Percentiles rank a stretch among this genome's conserved stretches.
These are phyloP conservation scores for Ogataea polymorpha DNA, from an alignment of 805 yeast species.

Conservation along the genomic window DNA sequence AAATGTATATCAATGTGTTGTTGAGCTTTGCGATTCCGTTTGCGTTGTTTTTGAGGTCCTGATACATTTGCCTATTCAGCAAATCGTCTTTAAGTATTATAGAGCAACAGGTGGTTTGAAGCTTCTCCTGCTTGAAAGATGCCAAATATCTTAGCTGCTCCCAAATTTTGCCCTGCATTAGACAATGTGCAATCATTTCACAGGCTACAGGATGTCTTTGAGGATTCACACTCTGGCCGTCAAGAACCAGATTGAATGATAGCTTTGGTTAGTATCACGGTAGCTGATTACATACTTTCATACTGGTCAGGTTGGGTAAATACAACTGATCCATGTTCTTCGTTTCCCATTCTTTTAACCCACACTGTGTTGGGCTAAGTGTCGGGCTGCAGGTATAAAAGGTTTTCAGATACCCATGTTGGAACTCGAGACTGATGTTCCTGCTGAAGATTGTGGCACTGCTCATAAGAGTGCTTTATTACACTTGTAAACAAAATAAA, in stretches of 20 bases:
- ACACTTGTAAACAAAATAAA: slow-evolving; percentile 1
- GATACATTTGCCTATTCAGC: slow-evolving; percentile 15
- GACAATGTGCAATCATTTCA: slow-evolving; percentile 20
- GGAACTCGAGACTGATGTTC: neutral
- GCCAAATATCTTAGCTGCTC: slow-evolving; percentile 9
- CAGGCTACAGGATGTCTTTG: slow-evolving; percentile 14
- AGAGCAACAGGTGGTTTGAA: slow-evolving; percentile 5
- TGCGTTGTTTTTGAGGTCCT: slow-evolving; percentile 12
- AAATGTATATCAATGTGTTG: slow-evolving; percentile 7
- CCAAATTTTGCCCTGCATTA: slow-evolving; percentile 18
- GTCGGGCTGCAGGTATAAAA: neutral
- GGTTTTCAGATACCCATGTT: neutral
- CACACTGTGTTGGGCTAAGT: neutral
- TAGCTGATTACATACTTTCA: slow-evolving; percentile 5
- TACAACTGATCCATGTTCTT: slow-evolving; percentile 1
- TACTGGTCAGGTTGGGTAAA: slow-evolving; percentile 9
- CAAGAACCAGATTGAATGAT: slow-evolving; percentile 8
- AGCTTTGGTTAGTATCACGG: slow-evolving; percentile 5
- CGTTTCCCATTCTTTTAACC: neutral
- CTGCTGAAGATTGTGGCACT: neutral
- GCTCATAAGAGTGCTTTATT: neutral
- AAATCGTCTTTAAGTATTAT: slow-evolving; percentile 13
- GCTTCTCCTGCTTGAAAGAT: neutral
- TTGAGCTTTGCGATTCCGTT: slow-evolving; percentile 11
- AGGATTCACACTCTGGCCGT: slow-evolving; percentile 9